These are phyloP conservation scores for Lasiodiplodia sp. DNA, from an alignment of 2,329 filamentous ascomycete species.

Conservation along the genomic window DNA sequence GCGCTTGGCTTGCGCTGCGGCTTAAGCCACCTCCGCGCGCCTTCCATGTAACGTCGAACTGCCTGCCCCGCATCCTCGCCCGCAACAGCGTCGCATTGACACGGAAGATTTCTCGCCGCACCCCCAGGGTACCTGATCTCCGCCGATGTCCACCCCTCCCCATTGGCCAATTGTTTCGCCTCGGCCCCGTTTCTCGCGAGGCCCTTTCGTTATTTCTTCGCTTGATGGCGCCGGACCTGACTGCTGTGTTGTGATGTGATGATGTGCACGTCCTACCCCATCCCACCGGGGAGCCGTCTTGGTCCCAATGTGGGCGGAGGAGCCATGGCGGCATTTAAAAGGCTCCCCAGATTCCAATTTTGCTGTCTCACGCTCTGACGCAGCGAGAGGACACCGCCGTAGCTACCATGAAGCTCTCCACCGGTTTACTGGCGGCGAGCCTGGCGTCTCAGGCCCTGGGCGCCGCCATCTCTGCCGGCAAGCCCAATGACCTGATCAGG, in stretches of 20 bases:
- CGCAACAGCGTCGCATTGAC: slow-evolving; percentile 17
- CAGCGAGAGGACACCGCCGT: not conserved
- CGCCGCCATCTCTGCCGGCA: slow-evolving; percentile 56
- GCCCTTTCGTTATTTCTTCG: not conserved
- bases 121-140: slow-evolving; percentile 13
- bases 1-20: not conserved
- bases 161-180: slow-evolving; percentile 25
- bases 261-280: slow-evolving; percentile 4
- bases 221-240: slow-evolving; percentile 9
- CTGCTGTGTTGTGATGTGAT: slow-evolving; percentile 16
- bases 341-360: not conserved
- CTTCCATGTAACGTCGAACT: slow-evolving; percentile 8
- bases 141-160: not conserved
- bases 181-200: slow-evolving; percentile 24
- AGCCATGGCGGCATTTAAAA: slow-evolving; percentile 5
- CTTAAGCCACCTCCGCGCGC: slow-evolving; percentile 21
- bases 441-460: slow-evolving; percentile 56
- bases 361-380: not conserved
- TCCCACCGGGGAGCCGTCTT: slow-evolving; percentile 19
- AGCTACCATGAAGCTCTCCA: slow-evolving; percentile 27
- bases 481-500: slow-evolving; percentile 58
- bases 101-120: slow-evolving; percentile 23
- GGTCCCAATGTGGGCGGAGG: slow-evolving; percentile 8
- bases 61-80: slow-evolving; percentile 18
- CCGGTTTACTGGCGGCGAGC: slow-evolving; percentile 41